Conservation (phyloP, 305 asterid genomes). For the Fraxinus ornus region DNA sequence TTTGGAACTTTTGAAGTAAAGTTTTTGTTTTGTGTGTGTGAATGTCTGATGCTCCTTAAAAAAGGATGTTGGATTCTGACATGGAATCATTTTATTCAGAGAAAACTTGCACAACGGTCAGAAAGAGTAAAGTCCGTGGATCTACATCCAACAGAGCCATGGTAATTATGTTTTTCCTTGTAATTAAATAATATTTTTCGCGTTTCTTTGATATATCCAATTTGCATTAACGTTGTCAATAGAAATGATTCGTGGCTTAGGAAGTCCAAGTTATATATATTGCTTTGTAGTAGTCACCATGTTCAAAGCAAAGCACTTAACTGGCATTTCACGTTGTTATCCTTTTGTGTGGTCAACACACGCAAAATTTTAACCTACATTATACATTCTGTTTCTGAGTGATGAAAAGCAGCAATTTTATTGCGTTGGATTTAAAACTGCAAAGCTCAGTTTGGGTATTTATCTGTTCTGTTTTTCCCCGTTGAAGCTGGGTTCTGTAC, state of each 20-base stretch:
- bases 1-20: conserved; percentile 10
- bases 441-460: conserved; percentile 2
- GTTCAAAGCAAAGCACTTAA: conserved; percentile 11
- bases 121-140: conserved; percentile 95
- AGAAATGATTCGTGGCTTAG: conserved; percentile 9
- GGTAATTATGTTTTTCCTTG: conserved; percentile 39
- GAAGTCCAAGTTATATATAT: neutral
- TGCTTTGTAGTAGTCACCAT: neutral
- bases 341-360: neutral
- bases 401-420: conserved; percentile 5
- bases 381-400: neutral
- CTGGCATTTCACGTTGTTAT: neutral
- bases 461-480: conserved; percentile 5
- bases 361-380: neutral
- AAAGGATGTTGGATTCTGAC: conserved; percentile 24
- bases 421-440: neutral
- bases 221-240: conserved; percentile 9
- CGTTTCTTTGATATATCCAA: neutral
- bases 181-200: neutral
- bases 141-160: conserved; percentile 98
- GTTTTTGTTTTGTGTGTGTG: neutral
- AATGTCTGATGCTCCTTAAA: neutral
- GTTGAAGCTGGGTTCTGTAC: neutral
- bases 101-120: conserved; percentile 91
- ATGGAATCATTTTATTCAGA: conserved; percentile 44